Base-by-base conservation (phyloP, 108 stramenopile species). In the Cyclotella kingstonii region DNA sequence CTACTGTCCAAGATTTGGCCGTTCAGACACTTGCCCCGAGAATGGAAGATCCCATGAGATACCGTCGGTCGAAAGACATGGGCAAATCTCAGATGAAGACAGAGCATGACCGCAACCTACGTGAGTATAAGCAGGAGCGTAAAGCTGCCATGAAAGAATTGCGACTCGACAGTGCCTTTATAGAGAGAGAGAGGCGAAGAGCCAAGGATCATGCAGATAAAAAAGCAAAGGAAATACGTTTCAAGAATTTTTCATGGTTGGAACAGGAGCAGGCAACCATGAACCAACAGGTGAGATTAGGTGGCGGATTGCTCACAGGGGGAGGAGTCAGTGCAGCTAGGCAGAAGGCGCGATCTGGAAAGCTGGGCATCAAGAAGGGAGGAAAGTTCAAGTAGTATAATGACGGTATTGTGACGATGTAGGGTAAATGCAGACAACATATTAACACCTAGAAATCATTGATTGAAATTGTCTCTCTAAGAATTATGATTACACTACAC, bases 121-220 rank as follows among this genome's bases (percentile, higher is more conserved):
- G 96, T 33, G 94, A 97, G 63, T 89, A 90, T 69, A 96, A 96
- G 66, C 94, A 96, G 17, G 96, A 96, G 70, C 89, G 95, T 59
- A 97, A 96, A 77, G 95, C 95, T 7, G 89, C 94, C 17, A 81
- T 91, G 65, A 80, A 95, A 14, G 95, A 96, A 66, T 77, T 96
- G 34, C 89, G 90, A 29, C 58, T 92, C 45, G 95, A 96, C 72
- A 86, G 73, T 50, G 78, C 81, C 18, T 89, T 94, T 44, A 70
- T 94, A 28, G 95, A 93, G 47, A 70, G 57, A 11, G 90, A 92
- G 68, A 82, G 93, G 49, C 79, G 90, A 27, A 61, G 71, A 51
- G 91, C 90, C 26, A 78, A 87, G 66, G 57, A 76, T 21, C 68
- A 70, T 59, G 60, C 51, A 40, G 85, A 84, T 61, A 54, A 54